A percentile compares a stretch with the other conserved stretches of the same genome.
phyloP scores from a whole-genome alignment of 352 stramenopile genomes.

The Pythium myriotylum region DNA sequence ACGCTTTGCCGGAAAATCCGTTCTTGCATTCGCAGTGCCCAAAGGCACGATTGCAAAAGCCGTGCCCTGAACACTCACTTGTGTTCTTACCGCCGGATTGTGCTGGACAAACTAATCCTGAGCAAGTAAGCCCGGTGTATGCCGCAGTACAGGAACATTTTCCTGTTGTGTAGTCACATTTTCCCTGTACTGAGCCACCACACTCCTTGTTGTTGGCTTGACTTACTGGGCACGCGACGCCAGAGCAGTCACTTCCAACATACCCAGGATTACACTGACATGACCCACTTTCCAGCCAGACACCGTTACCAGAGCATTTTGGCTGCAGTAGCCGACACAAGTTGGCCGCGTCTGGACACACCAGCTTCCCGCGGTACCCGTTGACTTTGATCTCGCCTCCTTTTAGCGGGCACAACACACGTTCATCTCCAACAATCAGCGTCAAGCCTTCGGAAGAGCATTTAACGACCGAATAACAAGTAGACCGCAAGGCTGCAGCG shows the following conservation, averaged over 20 bases:
- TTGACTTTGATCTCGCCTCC: conserved; percentile 56
- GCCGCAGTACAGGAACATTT: conserved; percentile 45
- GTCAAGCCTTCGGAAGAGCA: conserved; percentile 46
- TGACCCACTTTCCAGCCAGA: conserved; percentile 47
- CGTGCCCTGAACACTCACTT: conserved; percentile 69
- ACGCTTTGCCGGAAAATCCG: conserved; percentile 66
- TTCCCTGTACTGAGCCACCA: conserved; percentile 38
- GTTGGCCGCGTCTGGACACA: conserved; percentile 47
- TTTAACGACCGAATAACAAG: conserved; percentile 61
- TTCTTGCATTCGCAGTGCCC: conserved; percentile 53
- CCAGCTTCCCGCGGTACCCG: conserved; percentile 51
- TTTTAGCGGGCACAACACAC: conserved; percentile 61
- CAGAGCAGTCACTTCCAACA: conserved; percentile 55
- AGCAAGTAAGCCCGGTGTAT: conserved; percentile 64
- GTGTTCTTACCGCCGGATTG: conserved; percentile 38
- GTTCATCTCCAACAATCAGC: conserved; percentile 50
- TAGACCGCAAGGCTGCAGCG: conserved; percentile 33
- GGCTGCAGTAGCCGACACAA: conserved; percentile 71
- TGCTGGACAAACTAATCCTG: conserved; percentile 56
- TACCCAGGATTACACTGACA: conserved; percentile 66
- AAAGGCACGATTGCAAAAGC: conserved; percentile 46
- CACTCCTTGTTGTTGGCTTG: conserved; percentile 38
- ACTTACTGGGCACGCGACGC: conserved; percentile 43
- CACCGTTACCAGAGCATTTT: conserved; percentile 65
- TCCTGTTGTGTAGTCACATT: conserved; percentile 50